phyloP scores from a whole-genome alignment of 1,284 basidiomycete genomes.

The Marasmius fiardii region DNA sequence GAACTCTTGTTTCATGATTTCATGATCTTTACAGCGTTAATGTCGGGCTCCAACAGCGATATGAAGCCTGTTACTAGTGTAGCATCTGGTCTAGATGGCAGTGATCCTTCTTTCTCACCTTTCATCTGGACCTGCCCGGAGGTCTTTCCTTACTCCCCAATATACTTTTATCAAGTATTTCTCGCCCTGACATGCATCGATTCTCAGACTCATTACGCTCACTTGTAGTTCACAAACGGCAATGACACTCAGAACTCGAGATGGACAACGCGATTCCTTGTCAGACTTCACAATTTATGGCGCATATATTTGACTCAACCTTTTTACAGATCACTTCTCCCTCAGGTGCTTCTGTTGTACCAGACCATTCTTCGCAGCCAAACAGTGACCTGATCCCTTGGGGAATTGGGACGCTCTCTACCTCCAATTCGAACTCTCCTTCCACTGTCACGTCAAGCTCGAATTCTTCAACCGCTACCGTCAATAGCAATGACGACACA shows the following conservation, averaged over 20 bases:
- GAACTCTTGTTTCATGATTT: no score
- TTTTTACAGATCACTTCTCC: conserved; percentile 10
- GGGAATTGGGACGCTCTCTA: conserved; percentile 14
- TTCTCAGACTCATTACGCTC: not conserved
- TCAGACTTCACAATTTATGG: conserved; percentile 13
- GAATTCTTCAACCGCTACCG: not conserved
- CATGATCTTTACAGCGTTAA: conserved; percentile 28
- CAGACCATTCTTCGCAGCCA: conserved; percentile 28
- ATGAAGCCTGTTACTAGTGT: conserved; percentile 32
- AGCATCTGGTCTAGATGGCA: conserved; percentile 30
- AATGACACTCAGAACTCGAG: conserved; percentile 22
- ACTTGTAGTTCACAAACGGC: conserved; percentile 29
- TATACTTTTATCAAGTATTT: conserved; percentile 39
- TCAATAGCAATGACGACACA: not conserved
- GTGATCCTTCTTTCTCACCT: conserved; percentile 26
- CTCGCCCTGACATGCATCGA: not conserved
- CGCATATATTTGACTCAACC: not conserved
- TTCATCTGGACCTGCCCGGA: conserved; percentile 36
- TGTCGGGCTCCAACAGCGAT: conserved; percentile 37
- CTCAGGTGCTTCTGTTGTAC: conserved; percentile 19
- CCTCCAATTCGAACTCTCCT: not conserved
- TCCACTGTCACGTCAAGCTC: not conserved
- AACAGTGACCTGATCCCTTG: conserved; percentile 27
- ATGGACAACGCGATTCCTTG: conserved; percentile 40
- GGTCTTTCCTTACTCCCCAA: conserved; percentile 33